Conservation (phyloP, 2,329 filamentous ascomycete genomes). For the Apiospora sp. region DNA sequence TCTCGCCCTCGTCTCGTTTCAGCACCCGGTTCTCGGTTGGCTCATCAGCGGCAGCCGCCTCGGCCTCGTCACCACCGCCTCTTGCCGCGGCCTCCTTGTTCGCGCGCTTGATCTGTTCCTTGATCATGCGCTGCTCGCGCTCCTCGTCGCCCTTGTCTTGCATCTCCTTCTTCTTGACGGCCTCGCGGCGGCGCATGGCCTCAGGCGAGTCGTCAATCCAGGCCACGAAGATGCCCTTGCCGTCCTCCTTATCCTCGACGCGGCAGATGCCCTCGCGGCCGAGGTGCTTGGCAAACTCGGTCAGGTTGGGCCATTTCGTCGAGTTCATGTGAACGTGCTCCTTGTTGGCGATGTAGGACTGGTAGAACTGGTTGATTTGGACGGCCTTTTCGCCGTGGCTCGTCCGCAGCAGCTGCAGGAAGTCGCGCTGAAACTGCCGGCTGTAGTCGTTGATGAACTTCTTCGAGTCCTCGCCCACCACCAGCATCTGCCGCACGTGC, state of each 20-base stretch:
- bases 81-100: constrained; percentile 58
- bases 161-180: constrained; percentile 81
- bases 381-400: constrained; percentile 91
- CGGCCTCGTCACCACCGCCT: constrained; percentile 49
- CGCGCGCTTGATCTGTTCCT: constrained; percentile 83
- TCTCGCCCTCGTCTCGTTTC: constrained; percentile 75
- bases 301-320: constrained; percentile 86
- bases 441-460: constrained; percentile 85
- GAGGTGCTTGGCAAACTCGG: constrained; percentile 88
- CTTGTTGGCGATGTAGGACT: constrained; percentile 89
- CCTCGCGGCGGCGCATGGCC: constrained; percentile 80
- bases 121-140: constrained; percentile 82
- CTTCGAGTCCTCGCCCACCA: constrained; percentile 86
- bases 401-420: constrained; percentile 78
- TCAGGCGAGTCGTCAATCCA: constrained; percentile 95
- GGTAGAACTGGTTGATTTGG: constrained; percentile 92
- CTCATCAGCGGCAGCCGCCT: constrained; percentile 42
- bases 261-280: constrained; percentile 87
- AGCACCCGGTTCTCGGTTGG: constrained; percentile 55
- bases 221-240: constrained; percentile 81
- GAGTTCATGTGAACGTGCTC: constrained; percentile 94
- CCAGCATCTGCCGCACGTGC: constrained; percentile 88
- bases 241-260: constrained; percentile 79
- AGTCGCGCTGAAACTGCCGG: constrained; percentile 82
- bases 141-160: constrained; percentile 93